phyloP scores from a whole-genome alignment of 768 basidiomycete genomes.

The Pisolithus tinctorius region DNA sequence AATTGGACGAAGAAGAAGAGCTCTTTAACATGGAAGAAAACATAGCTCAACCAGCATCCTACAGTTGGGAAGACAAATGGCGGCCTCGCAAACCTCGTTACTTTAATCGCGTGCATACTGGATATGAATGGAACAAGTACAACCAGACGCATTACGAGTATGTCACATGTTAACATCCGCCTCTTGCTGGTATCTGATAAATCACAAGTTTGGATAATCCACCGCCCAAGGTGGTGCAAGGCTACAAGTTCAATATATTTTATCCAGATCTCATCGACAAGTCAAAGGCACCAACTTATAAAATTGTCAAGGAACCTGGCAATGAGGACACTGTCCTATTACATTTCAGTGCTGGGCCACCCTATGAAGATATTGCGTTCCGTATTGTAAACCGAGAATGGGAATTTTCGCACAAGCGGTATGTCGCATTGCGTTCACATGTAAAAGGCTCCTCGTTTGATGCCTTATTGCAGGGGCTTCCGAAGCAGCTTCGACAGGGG shows the following conservation, averaged over 20 bases:
- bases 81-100: slow-evolving; percentile 95
- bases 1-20: slow-evolving; percentile 94
- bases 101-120: slow-evolving; percentile 98
- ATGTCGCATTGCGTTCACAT: slow-evolving; percentile 10
- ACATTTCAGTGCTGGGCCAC: slow-evolving; percentile 93
- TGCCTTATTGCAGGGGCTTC: slow-evolving; percentile 62
- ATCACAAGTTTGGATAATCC: slow-evolving; percentile 85
- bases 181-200: slow-evolving; percentile 9
- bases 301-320: slow-evolving; percentile 87
- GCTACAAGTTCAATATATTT: slow-evolving; percentile 99
- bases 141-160: slow-evolving; percentile 99
- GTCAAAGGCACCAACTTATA: slow-evolving; percentile 93
- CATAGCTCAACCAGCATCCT: slow-evolving; percentile 73
- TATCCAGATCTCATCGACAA: slow-evolving; percentile 99
- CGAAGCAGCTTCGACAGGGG: slow-evolving; percentile 95
- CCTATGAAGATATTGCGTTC: slow-evolving; percentile 98
- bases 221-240: slow-evolving; percentile 98
- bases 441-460: slow-evolving; percentile 12
- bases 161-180: not conserved
- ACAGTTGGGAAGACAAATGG: slow-evolving; percentile 99
- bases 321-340: slow-evolving; percentile 93
- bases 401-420: slow-evolving; percentile 98
- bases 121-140: slow-evolving; percentile 99
- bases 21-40: slow-evolving; percentile 91
- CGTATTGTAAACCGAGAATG: slow-evolving; percentile 96